Base-by-base conservation (phyloP, 176 grass and related monocot genomes). In the Zoysia pacifica region DNA sequence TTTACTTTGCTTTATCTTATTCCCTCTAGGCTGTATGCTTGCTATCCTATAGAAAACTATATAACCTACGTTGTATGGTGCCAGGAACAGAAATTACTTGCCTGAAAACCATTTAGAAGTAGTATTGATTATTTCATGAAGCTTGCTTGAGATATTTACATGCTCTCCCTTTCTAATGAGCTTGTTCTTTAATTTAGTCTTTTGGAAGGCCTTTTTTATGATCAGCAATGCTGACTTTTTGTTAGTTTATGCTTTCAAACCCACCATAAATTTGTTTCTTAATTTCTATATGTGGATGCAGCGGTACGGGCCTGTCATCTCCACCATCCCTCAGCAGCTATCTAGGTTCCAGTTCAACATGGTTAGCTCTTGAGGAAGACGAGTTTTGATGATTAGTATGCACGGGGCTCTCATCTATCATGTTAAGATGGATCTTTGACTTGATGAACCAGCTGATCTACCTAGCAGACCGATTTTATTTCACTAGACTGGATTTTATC, bases 261-360 rank as follows among this genome's bases (percentile, higher is more conserved):
- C 48, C 16, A 1, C 35, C 16, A 35, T 74, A 15, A 19, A 48
- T 16, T 8, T 69, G 37, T 72, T 48, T 50, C 43, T 78, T 55
- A 82, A 76, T 78, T 48, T 55, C 1, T 62, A 4, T 77, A 11
- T 67, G 44, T 92, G 39, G 62, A 95, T 86, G 88, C 86, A 95
- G 96, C 87, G 92, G 76, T 99, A 99, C 2, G 96, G 96, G 41
- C 96, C 96, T 72, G 88, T 99, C 84, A 99, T 99, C 84, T 99
- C 96, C 66, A 99, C 96, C 38, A 99, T 99, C 62, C 96, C 96
- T 1, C 96, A 99, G 79, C 96, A 99, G 78, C 74, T 99, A 67
- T 99, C 96, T 15, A 90, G 92, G 72, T 99, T 99, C 79, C 96
- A 98, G 79, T 98, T 98, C 92, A 94, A 98, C 81, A 93, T 98